A percentile compares a stretch with the other conserved stretches of the same genome.
Evolutionary conservation across 805 yeast species (phyloP).

Genomic region (Torulaspora microellipsoides): DNA sequence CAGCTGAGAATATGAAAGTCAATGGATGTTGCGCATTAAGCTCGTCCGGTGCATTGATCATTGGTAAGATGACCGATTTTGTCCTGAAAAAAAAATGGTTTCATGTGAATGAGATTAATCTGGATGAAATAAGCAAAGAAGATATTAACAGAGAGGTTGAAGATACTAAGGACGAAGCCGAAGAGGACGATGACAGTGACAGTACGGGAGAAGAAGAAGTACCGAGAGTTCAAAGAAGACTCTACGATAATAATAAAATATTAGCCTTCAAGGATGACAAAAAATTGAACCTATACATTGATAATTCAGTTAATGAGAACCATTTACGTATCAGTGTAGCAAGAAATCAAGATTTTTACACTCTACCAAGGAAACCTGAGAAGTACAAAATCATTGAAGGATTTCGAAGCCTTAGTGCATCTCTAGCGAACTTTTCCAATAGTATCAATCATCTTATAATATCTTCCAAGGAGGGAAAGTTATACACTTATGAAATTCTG

Average conservation of each 20-base stretch:
- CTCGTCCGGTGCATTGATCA: conserved; percentile 24
- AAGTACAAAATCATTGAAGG: conserved; percentile 6
- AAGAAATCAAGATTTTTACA: conserved; percentile 9
- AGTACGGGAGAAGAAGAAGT: conserved; percentile 17
- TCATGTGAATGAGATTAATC: conserved; percentile 6
- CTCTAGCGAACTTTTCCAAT: conserved; percentile 26
- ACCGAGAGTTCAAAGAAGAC: neutral
- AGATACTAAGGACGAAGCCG: conserved; percentile 7
- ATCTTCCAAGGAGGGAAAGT: conserved; percentile 34
- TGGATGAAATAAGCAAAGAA: conserved; percentile 1
- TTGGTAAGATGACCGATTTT: conserved; percentile 27
- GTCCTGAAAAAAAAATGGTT: conserved; percentile 23
- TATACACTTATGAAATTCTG: conserved; percentile 19
- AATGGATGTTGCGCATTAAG: conserved; percentile 32
- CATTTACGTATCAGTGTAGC: conserved; percentile 12
- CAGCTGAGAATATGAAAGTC: conserved; percentile 18
- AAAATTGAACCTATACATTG: conserved; percentile 39
- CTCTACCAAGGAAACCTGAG: neutral
- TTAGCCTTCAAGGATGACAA: conserved; percentile 15
- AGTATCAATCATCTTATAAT: conserved; percentile 40
- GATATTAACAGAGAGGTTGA: conserved; percentile 1
- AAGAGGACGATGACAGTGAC: conserved; percentile 15
- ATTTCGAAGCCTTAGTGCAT: conserved; percentile 17
- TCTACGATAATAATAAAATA: conserved; percentile 4
- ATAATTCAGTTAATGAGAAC: conserved; percentile 41